Percentiles rank a stretch among this genome's conserved stretches.
These are phyloP conservation scores for Pelagophyceae sp. DNA, from an alignment of 352 stramenopile species.

Conservation along the genomic window DNA sequence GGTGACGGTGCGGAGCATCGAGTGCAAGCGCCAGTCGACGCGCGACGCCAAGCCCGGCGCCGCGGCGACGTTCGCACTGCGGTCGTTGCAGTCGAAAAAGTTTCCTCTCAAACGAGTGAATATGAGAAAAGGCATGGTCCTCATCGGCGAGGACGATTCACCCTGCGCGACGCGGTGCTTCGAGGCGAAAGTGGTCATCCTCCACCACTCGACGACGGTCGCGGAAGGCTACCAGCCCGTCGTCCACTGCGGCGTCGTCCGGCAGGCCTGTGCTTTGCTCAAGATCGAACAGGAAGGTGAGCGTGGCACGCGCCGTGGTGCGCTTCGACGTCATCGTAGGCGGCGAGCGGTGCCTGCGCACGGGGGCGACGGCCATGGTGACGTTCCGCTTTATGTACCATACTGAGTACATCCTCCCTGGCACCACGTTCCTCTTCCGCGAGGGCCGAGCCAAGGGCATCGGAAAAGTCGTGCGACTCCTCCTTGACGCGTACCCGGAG, in stretches of 20 bases:
- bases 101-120: slow-evolving; percentile 31
- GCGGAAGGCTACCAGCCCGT: slow-evolving; percentile 82
- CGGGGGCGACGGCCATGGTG: slow-evolving; percentile 72
- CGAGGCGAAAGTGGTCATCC: slow-evolving; percentile 79
- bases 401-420: slow-evolving; percentile 87
- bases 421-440: slow-evolving; percentile 90
- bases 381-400: slow-evolving; percentile 79
- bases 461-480: slow-evolving; percentile 72
- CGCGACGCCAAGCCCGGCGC: slow-evolving; percentile 71
- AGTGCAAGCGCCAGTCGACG: slow-evolving; percentile 49
- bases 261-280: slow-evolving; percentile 50
- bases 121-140: slow-evolving; percentile 63
- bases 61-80: slow-evolving; percentile 67
- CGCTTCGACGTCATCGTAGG: too few species aligned
- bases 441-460: slow-evolving; percentile 94
- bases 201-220: slow-evolving; percentile 90
- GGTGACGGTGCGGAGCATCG: slow-evolving; percentile 40
- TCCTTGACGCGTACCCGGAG: slow-evolving; percentile 35
- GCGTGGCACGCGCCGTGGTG: slow-evolving; percentile 20
- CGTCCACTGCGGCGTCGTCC: slow-evolving; percentile 80
- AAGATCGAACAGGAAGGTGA: too few species aligned
- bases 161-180: slow-evolving; percentile 51
- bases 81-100: slow-evolving; percentile 46
- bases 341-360: slow-evolving; percentile 69
- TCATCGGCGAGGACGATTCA: slow-evolving; percentile 61